Evolutionary conservation across 2,329 filamentous ascomycete genomes (phyloP).

Genomic region (Tolypocladium tundrense): DNA sequence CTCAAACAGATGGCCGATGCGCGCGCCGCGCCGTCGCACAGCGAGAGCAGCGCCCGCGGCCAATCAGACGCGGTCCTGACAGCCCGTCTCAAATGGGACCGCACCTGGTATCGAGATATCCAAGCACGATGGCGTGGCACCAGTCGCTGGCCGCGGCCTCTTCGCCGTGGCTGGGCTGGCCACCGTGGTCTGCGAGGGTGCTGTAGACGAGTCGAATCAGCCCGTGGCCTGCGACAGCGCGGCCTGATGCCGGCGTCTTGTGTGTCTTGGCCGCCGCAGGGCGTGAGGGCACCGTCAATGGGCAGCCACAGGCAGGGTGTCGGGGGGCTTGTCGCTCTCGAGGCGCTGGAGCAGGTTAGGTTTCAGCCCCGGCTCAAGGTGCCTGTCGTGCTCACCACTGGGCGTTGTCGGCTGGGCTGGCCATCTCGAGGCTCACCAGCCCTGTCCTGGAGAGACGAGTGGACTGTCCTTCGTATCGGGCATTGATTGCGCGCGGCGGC

Average conservation of each 20-base stretch:
- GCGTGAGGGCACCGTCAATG: too few species aligned
- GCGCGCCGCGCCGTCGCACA: background rate
- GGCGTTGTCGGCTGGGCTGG: background rate
- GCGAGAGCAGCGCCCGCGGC: background rate
- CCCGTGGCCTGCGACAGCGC: background rate
- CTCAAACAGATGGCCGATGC: background rate
- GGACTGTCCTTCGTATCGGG: background rate
- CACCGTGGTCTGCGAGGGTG: background rate
- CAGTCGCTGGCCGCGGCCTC: background rate
- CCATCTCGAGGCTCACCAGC: background rate
- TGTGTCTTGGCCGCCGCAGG: background rate
- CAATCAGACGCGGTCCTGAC: background rate
- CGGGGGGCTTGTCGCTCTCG: background rate
- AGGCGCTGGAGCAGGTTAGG: background rate
- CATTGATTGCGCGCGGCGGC: background rate
- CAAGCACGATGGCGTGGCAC: slow-evolving; percentile 1
- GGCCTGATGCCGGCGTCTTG: background rate
- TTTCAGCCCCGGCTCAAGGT: background rate
- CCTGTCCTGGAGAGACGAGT: background rate
- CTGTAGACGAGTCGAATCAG: background rate
- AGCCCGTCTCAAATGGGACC: background rate
- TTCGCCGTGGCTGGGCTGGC: background rate
- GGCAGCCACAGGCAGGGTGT: background rate
- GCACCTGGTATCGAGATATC: background rate
- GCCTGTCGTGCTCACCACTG: background rate